These are phyloP conservation scores for Xylaria bambusicola DNA, from an alignment of 495 filamentous ascomycete species.

Conservation along the genomic window DNA sequence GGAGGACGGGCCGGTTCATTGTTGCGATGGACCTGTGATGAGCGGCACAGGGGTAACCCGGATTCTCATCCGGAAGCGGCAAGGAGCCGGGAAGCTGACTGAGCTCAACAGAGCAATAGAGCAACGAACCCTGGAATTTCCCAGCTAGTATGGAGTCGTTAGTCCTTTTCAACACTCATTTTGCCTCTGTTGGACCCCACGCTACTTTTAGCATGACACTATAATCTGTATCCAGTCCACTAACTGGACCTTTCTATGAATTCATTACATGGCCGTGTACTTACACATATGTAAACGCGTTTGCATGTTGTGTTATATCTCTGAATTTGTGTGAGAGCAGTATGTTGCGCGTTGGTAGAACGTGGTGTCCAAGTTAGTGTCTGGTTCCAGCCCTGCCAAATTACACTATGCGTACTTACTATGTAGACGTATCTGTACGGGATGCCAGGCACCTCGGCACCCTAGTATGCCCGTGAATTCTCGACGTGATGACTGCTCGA, in stretches of 20 bases:
- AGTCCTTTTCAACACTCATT: neutral
- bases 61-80: conserved; percentile 10
- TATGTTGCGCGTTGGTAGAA: too few relatives aligned
- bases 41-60: neutral
- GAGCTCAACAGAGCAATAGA: too few relatives aligned
- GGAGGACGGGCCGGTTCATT: conserved; percentile 1
- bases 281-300: neutral
- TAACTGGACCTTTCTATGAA: neutral
- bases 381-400: too few relatives aligned
- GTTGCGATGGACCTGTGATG: neutral
- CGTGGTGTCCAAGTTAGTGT: too few relatives aligned
- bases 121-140: neutral
- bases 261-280: neutral
- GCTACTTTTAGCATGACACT: conserved; percentile 5
- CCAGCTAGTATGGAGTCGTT: neutral
- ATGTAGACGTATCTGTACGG: neutral
- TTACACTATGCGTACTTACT: too few relatives aligned
- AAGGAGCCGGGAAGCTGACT: neutral
- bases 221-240: neutral
- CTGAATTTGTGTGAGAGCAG: too few relatives aligned
- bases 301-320: too few relatives aligned
- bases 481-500: too few relatives aligned
- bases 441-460: too few relatives aligned
- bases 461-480: too few relatives aligned
- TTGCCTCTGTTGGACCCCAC: neutral